phyloP scores from a whole-genome alignment of 1,284 basidiomycete genomes.

The Stygiomarasmius scandens region DNA sequence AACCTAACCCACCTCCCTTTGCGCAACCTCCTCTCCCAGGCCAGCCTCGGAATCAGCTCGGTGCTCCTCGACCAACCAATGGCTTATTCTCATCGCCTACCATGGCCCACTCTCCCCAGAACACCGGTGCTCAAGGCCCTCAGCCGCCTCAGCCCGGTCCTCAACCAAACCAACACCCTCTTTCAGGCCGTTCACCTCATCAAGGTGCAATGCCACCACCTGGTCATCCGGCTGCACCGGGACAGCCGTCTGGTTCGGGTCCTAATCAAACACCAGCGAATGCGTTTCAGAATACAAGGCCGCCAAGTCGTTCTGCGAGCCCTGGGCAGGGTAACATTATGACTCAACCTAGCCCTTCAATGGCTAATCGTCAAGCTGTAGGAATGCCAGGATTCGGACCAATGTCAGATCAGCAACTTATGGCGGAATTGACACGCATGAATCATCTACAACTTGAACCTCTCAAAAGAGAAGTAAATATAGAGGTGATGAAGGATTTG shows the following conservation, averaged over 20 bases:
- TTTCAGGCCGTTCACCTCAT: constrained; percentile 46
- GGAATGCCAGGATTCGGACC: too few species aligned
- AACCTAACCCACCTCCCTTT: constrained; percentile 1
- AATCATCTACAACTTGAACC: constrained; percentile 37
- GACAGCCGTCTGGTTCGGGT: constrained; percentile 16
- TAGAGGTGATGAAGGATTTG: constrained; percentile 52
- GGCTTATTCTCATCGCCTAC: constrained; percentile 38
- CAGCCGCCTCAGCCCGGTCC: constrained; percentile 16
- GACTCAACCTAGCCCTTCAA: constrained; percentile 57
- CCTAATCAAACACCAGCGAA: constrained; percentile 18
- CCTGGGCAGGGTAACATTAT: constrained; percentile 46
- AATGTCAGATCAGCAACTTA: constrained; percentile 18
- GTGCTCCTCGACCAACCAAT: constrained; percentile 30
- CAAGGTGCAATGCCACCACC: constrained; percentile 58
- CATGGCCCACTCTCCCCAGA: constrained; percentile 31
- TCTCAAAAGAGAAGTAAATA: constrained; percentile 49
- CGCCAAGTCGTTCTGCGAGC: constrained; percentile 59
- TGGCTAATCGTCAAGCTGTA: constrained; percentile 43
- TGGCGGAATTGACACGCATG: constrained; percentile 44
- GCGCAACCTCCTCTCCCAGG: constrained; percentile 17
- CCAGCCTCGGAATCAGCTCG: constrained; percentile 19
- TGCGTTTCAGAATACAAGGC: constrained; percentile 36
- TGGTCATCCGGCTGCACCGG: constrained; percentile 29
- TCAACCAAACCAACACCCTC: constrained; percentile 28
- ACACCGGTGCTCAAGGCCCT: constrained; percentile 19